These are phyloP conservation scores for Maudiozyma barnettii DNA, from an alignment of 805 yeast species.

Conservation along the genomic window DNA sequence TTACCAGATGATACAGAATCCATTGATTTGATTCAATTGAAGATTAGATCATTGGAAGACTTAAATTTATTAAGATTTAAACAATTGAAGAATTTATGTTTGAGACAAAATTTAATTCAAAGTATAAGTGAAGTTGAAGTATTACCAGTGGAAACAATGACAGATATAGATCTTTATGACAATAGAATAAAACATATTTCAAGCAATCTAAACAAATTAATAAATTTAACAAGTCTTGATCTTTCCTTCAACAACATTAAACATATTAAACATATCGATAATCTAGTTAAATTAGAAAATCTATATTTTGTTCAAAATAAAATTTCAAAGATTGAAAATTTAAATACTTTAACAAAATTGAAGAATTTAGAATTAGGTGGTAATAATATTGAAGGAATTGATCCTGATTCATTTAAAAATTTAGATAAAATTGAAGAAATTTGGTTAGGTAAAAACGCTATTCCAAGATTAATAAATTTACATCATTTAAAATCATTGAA, in stretches of 20 bases:
- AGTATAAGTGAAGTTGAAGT: slow-evolving; percentile 63
- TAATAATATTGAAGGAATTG: slow-evolving; percentile 47
- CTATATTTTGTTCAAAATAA: slow-evolving; percentile 85
- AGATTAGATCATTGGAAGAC: slow-evolving; percentile 53
- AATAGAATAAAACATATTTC: slow-evolving; percentile 84
- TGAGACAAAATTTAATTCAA: slow-evolving; percentile 77
- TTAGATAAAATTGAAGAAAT: slow-evolving; percentile 57
- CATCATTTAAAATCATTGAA: slow-evolving; percentile 49
- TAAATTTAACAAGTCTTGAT: slow-evolving; percentile 54
- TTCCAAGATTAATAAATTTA: slow-evolving; percentile 55
- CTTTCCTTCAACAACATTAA: slow-evolving; percentile 84
- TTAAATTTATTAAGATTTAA: slow-evolving; percentile 49
- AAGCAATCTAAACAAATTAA: slow-evolving; percentile 52
- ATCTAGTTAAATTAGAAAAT: slow-evolving; percentile 51
- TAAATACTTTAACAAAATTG: slow-evolving; percentile 47
- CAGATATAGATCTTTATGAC: slow-evolving; percentile 83
- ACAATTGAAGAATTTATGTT: slow-evolving; percentile 49
- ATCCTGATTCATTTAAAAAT: slow-evolving; percentile 35
- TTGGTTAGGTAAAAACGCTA: slow-evolving; percentile 89
- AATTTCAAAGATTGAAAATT: slow-evolving; percentile 59
- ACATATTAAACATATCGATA: slow-evolving; percentile 69
- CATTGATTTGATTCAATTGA: slow-evolving; percentile 61
- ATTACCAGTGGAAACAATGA: slow-evolving; percentile 45
- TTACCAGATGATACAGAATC: slow-evolving; percentile 48
- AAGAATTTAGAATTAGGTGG: slow-evolving; percentile 85